These are phyloP conservation scores for Cornus kousa DNA, from an alignment of 148 eudicot species.

Conservation along the genomic window DNA sequence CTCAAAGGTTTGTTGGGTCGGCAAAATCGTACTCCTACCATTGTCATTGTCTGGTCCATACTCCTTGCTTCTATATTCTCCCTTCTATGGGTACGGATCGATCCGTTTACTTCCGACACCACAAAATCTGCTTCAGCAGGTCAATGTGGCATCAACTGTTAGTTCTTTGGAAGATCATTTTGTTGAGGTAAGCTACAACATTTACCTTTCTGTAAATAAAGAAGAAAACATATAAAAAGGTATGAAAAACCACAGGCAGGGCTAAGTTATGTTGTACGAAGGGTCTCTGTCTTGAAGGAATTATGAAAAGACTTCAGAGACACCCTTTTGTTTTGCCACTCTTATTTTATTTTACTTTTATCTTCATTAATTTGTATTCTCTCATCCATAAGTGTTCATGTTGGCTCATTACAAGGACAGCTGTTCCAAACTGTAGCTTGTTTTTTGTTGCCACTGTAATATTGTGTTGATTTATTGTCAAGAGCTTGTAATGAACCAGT, in stretches of 20 bases:
- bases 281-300: neutral
- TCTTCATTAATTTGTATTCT: neutral
- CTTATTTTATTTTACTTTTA: neutral
- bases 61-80: constrained; percentile 62
- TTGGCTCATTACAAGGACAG: neutral
- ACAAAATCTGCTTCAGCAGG: constrained; percentile 1
- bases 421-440: neutral
- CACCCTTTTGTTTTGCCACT: neutral
- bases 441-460: neutral
- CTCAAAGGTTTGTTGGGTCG: constrained; percentile 62
- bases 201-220: neutral
- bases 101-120: constrained; percentile 33
- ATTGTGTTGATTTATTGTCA: no score
- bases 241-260: neutral
- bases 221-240: neutral
- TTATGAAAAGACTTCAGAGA: neutral
- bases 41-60: constrained; percentile 54
- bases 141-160: constrained; percentile 53
- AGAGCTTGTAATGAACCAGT: no score
- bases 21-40: constrained; percentile 51
- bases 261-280: neutral
- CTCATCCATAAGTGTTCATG: neutral
- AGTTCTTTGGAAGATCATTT: constrained; percentile 4
- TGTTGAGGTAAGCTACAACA: neutral
- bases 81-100: constrained; percentile 47